These are phyloP conservation scores for Phytophthora europaea DNA, from an alignment of 352 stramenopile genomes.

Conservation along the genomic window DNA sequence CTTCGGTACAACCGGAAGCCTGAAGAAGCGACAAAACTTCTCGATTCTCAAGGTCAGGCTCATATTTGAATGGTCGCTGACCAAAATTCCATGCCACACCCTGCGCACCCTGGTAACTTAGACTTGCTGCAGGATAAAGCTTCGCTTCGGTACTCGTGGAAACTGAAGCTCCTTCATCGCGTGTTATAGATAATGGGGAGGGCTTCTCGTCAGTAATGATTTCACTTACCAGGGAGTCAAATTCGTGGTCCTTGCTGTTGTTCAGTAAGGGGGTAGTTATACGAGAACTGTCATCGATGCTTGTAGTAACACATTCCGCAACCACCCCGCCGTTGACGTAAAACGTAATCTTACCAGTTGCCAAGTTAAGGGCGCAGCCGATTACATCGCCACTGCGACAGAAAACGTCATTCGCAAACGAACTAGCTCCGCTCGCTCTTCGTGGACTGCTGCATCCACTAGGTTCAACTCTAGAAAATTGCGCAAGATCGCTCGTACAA, in stretches of 20 bases:
- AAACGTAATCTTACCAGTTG: conserved; percentile 53
- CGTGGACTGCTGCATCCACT: conserved; percentile 51
- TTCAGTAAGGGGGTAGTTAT: not conserved
- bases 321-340: conserved; percentile 70
- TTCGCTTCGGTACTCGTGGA: conserved; percentile 1
- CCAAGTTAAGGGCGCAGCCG: conserved; percentile 52
- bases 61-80: conserved; percentile 63
- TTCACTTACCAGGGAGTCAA: conserved; percentile 60
- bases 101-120: conserved; percentile 68
- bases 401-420: conserved; percentile 59
- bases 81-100: conserved; percentile 82
- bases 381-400: conserved; percentile 63
- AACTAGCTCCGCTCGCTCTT: conserved; percentile 28
- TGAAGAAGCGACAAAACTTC: conserved; percentile 50
- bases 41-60: conserved; percentile 26
- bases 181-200: not conserved
- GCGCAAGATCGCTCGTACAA: conserved; percentile 17
- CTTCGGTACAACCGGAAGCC: conserved; percentile 30
- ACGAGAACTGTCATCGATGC: not conserved
- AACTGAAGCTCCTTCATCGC: not conserved
- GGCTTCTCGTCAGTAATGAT: conserved; percentile 40
- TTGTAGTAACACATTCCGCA: conserved; percentile 10
- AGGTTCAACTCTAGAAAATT: conserved; percentile 26
- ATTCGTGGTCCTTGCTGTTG: conserved; percentile 31
- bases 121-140: conserved; percentile 47